These are phyloP conservation scores for Lagenidium giganteum DNA, from an alignment of 352 stramenopile genomes.

Conservation along the genomic window DNA sequence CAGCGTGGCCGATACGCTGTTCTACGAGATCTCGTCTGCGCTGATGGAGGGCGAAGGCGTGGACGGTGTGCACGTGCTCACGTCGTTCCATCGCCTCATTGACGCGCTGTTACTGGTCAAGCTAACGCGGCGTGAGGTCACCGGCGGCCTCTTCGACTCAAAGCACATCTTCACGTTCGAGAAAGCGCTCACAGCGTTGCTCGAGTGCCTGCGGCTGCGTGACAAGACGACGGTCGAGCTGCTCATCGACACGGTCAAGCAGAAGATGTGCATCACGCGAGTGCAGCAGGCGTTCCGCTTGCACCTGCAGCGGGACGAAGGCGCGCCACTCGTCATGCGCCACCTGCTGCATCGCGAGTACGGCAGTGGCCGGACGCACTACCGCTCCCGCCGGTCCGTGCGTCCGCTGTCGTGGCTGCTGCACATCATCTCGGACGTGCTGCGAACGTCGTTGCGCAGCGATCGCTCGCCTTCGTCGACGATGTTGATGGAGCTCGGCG, in stretches of 20 bases:
- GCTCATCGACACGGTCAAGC: slow-evolving; percentile 59
- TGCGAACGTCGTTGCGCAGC: slow-evolving; percentile 33
- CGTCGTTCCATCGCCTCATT: slow-evolving; percentile 53
- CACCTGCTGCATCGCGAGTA: slow-evolving; percentile 67
- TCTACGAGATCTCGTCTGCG: slow-evolving; percentile 47
- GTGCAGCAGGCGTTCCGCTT: slow-evolving; percentile 69
- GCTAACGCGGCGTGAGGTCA: slow-evolving; percentile 51
- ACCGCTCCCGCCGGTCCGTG: slow-evolving; percentile 26
- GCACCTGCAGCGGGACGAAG: slow-evolving; percentile 55
- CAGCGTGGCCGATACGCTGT: slow-evolving; percentile 39
- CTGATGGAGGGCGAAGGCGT: slow-evolving; percentile 32
- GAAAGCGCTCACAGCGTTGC: slow-evolving; percentile 43
- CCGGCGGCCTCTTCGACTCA: slow-evolving; percentile 40
- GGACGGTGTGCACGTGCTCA: slow-evolving; percentile 51
- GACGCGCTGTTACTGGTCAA: slow-evolving; percentile 42
- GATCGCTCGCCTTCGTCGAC: slow-evolving; percentile 16
- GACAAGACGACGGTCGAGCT: slow-evolving; percentile 61
- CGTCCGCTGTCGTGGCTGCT: slow-evolving; percentile 55
- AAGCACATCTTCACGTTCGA: slow-evolving; percentile 59
- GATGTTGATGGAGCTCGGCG: slow-evolving; percentile 45
- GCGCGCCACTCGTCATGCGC: slow-evolving; percentile 69
- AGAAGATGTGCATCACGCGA: slow-evolving; percentile 66
- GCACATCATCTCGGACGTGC: slow-evolving; percentile 50
- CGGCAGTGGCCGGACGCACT: slow-evolving; percentile 20
- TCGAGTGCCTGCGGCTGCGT: slow-evolving; percentile 62